Percentiles rank a stretch among this genome's conserved stretches.
Evolutionary conservation across 306 rosid genomes (phyloP).

Genomic region (Clitoria ternatea): DNA sequence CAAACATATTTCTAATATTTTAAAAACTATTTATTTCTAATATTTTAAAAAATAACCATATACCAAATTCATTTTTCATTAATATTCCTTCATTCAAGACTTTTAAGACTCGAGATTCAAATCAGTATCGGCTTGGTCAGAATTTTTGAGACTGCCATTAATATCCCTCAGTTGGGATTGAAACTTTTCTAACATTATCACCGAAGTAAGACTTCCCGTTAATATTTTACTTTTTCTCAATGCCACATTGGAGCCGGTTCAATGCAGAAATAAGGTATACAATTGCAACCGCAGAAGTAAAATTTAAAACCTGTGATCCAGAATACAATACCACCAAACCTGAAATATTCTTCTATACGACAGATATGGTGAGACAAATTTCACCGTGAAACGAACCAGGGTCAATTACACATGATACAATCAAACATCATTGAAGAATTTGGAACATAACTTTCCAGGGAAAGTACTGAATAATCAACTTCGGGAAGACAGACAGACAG

Average conservation of each 20-base stretch:
- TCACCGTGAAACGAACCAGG: conserved; percentile 32
- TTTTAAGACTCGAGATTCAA: no score
- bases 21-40: no score
- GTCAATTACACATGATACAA: conserved; percentile 46
- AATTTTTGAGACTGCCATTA: no score
- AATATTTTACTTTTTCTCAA: background rate
- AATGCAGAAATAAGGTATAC: background rate
- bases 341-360: conserved; percentile 2
- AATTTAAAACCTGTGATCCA: background rate
- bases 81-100: no score
- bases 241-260: background rate
- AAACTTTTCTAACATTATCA: no score
- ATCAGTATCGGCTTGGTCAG: no score
- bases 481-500: conserved; percentile 21
- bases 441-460: conserved; percentile 33
- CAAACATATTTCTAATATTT: no score
- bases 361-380: conserved; percentile 23
- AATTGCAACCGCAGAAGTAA: background rate
- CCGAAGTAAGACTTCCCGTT: background rate
- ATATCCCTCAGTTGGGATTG: no score
- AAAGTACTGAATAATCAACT: conserved; percentile 36
- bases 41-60: no score
- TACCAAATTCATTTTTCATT: no score
- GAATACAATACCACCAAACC: conserved; percentile 27
- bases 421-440: conserved; percentile 34